phyloP scores from a whole-genome alignment of 1,139 yeast genomes.

The Meyerozyma sp. region DNA sequence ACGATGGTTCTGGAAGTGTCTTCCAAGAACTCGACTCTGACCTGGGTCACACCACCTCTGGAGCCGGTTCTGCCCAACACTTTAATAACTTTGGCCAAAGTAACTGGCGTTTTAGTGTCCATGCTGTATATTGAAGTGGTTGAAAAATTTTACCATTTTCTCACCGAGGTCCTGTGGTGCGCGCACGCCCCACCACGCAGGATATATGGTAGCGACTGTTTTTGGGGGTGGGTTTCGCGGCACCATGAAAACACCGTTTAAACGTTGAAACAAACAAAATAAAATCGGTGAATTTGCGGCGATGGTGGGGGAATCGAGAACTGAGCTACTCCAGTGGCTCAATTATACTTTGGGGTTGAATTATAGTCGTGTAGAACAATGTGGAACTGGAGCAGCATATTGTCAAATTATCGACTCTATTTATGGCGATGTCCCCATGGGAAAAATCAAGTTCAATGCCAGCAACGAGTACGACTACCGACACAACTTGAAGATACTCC shows the following conservation, averaged over 20 bases:
- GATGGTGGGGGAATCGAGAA: constrained; percentile 66
- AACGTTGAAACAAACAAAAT: too few species aligned
- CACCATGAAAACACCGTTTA: not conserved
- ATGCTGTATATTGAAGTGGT: constrained; percentile 2
- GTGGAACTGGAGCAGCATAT: constrained; percentile 94
- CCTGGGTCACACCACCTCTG: constrained; percentile 27
- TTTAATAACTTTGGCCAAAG: constrained; percentile 24
- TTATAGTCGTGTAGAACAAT: constrained; percentile 79
- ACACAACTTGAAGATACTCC: constrained; percentile 80
- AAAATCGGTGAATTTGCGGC: constrained; percentile 4
- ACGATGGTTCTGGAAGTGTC: constrained; percentile 24
- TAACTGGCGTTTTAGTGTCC: constrained; percentile 24
- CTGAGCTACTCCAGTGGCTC: constrained; percentile 82
- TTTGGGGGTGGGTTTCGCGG: not conserved
- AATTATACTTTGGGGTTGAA: constrained; percentile 62
- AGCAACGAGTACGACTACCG: constrained; percentile 69
- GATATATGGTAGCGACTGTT: not conserved
- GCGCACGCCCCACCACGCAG: not conserved
- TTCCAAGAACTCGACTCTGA: constrained; percentile 23
- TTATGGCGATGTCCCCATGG: constrained; percentile 75
- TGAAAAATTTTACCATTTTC: constrained; percentile 1
- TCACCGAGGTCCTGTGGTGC: not conserved
- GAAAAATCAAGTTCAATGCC: constrained; percentile 64
- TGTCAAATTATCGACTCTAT: constrained; percentile 89
- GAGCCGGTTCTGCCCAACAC: constrained; percentile 26